Evolutionary conservation across 257 asterid genomes (phyloP).

Genomic region (Misopates orontium): DNA sequence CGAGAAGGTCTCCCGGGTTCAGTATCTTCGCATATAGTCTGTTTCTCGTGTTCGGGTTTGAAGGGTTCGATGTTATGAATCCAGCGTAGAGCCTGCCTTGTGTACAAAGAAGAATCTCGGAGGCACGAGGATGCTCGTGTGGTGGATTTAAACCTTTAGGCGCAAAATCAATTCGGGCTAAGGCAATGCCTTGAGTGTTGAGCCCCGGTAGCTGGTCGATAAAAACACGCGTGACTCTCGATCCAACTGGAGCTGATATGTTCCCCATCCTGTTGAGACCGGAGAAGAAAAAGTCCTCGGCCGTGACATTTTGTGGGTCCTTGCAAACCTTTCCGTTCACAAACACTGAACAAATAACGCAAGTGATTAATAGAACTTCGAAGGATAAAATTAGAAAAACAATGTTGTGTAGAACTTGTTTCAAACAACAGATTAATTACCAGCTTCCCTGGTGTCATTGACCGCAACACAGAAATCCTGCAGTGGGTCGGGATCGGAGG

Average conservation of each 20-base stretch:
- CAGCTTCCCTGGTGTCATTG: slow-evolving; percentile 15
- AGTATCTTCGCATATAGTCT: slow-evolving; percentile 15
- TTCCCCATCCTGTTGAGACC: slow-evolving; percentile 28
- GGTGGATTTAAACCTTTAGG: neutral
- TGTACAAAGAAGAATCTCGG: slow-evolving; percentile 24
- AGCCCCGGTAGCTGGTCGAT: slow-evolving; percentile 18
- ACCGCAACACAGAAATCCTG: slow-evolving; percentile 35
- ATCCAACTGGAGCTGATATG: slow-evolving; percentile 20
- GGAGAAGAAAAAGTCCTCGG: slow-evolving; percentile 21
- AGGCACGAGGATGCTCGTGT: slow-evolving; percentile 20
- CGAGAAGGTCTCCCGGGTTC: slow-evolving; percentile 23
- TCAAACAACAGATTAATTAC: slow-evolving; percentile 3
- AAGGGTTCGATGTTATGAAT: slow-evolving; percentile 29
- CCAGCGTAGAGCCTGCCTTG: slow-evolving; percentile 34
- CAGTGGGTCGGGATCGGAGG: slow-evolving; percentile 23
- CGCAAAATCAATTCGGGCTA: slow-evolving; percentile 1
- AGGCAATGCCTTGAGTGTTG: slow-evolving; percentile 19
- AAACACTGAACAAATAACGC: slow-evolving; percentile 11
- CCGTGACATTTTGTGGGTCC: slow-evolving; percentile 1
- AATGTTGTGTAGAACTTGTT: neutral
- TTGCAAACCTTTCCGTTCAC: slow-evolving; percentile 20
- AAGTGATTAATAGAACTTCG: too few species aligned
- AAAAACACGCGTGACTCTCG: slow-evolving; percentile 12
- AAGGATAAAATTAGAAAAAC: too few species aligned
- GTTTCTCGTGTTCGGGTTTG: slow-evolving; percentile 19